phyloP scores from a whole-genome alignment of 2,329 filamentous ascomycete species.

The Fusarium transvaalense region DNA sequence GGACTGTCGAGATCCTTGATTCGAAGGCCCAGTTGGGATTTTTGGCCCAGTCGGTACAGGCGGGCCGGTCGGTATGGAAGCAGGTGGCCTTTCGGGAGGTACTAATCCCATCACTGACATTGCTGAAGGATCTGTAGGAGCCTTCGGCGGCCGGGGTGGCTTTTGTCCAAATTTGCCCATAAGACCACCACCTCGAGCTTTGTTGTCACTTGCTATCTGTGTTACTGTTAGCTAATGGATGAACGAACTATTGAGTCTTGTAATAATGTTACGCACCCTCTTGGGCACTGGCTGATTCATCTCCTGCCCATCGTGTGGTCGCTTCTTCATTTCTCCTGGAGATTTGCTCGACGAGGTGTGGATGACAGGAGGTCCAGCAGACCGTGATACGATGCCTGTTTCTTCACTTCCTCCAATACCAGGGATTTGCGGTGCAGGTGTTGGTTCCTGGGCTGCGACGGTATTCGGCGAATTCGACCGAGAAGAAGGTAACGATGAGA shows the following conservation, averaged over 20 bases:
- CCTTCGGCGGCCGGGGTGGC: slow-evolving; percentile 45
- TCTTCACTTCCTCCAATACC: slow-evolving; percentile 35
- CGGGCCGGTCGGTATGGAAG: slow-evolving; percentile 39
- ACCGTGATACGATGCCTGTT: slow-evolving; percentile 42
- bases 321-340: slow-evolving; percentile 56
- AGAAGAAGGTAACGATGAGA: slow-evolving; percentile 23
- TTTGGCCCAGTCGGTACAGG: slow-evolving; percentile 26
- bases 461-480: slow-evolving; percentile 29
- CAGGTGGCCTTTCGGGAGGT: slow-evolving; percentile 59
- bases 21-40: slow-evolving; percentile 39
- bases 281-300: slow-evolving; percentile 53
- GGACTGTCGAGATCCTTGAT: slow-evolving; percentile 37
- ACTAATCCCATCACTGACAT: slow-evolving; percentile 65
- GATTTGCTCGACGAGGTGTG: slow-evolving; percentile 51
- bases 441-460: slow-evolving; percentile 9
- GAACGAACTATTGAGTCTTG: neutral
- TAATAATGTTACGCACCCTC: slow-evolving; percentile 53
- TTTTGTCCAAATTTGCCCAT: slow-evolving; percentile 55
- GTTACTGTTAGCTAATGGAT: slow-evolving; percentile 41
- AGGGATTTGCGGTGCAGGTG: slow-evolving; percentile 28
- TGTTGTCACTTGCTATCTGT: slow-evolving; percentile 51
- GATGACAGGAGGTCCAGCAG: slow-evolving; percentile 55
- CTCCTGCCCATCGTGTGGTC: slow-evolving; percentile 57
- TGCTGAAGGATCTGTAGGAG: slow-evolving; percentile 64
- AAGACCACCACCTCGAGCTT: slow-evolving; percentile 50